Evolutionary conservation across 192 early-diverging fungal species (phyloP).

Genomic region (Coemansia sp.): DNA sequence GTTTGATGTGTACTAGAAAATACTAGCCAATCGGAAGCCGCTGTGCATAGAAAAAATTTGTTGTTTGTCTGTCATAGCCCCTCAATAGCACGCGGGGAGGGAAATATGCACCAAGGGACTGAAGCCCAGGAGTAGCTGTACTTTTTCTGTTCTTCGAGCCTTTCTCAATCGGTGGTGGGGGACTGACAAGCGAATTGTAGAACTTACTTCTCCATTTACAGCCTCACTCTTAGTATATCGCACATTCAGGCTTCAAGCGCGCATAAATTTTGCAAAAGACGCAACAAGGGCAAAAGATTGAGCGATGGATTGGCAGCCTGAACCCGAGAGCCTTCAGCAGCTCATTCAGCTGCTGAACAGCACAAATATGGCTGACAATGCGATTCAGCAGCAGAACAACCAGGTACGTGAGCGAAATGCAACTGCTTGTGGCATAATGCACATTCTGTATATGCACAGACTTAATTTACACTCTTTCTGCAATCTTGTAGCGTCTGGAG

Average conservation of each 20-base stretch:
- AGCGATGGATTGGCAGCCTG: slow-evolving; percentile 69
- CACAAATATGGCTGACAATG: slow-evolving; percentile 68
- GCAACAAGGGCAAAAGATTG: neutral
- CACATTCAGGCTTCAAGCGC: no score
- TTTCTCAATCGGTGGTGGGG: neutral
- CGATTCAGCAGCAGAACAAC: slow-evolving; percentile 67
- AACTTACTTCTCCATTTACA: neutral
- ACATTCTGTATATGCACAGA: neutral
- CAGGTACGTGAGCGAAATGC: slow-evolving; percentile 58
- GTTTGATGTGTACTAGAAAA: no score
- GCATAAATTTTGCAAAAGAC: neutral
- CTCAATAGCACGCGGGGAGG: neutral
- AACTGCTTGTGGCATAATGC: neutral
- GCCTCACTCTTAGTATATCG: neutral
- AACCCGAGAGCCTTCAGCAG: slow-evolving; percentile 73
- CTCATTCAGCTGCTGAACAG: slow-evolving; percentile 73
- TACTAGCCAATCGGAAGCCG: slow-evolving; percentile 1
- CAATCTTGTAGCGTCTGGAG: slow-evolving; percentile 61
- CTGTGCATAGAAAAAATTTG: slow-evolving; percentile 9
- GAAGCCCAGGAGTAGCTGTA: neutral
- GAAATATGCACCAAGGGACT: neutral
- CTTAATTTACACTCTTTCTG: no score
- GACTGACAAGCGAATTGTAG: neutral
- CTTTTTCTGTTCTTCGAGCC: neutral
- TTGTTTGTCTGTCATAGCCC: neutral